Evolutionary conservation across 2,329 filamentous ascomycete species (phyloP).

Genomic region (Cladosporium sphaerospermum): DNA sequence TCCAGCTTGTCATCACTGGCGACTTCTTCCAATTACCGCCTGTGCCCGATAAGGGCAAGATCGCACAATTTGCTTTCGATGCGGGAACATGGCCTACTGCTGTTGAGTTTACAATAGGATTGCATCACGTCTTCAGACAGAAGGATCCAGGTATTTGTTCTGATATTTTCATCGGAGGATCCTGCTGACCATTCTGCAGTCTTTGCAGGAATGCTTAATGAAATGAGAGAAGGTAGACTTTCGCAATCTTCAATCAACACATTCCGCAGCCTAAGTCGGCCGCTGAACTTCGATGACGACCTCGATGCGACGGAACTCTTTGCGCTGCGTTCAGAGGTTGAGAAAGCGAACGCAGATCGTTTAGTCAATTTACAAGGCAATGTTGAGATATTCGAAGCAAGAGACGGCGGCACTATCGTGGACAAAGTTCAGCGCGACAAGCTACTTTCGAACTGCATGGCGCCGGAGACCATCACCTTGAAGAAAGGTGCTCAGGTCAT

Average conservation of each 20-base stretch:
- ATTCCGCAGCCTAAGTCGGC: conserved; percentile 68
- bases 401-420: conserved; percentile 62
- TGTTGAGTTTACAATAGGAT: conserved; percentile 89
- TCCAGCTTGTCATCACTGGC: conserved; percentile 90
- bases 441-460: conserved; percentile 85
- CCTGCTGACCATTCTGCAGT: conserved; percentile 41
- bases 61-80: conserved; percentile 87
- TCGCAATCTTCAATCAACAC: conserved; percentile 66
- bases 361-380: conserved; percentile 67
- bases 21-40: conserved; percentile 98
- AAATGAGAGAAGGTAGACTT: conserved; percentile 87
- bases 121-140: conserved; percentile 95
- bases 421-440: conserved; percentile 67
- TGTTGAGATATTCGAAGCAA: conserved; percentile 61
- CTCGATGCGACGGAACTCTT: conserved; percentile 87
- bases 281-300: conserved; percentile 65
- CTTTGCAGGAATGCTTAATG: conserved; percentile 93
- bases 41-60: conserved; percentile 69
- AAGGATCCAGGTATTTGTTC: conserved; percentile 61
- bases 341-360: conserved; percentile 71
- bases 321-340: conserved; percentile 83
- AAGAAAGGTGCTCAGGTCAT: conserved; percentile 96
- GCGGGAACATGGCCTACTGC: conserved; percentile 85
- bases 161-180: background rate
- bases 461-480: conserved; percentile 69